Percentiles rank a stretch among this genome's conserved stretches.
Evolutionary conservation across 495 filamentous ascomycete species (phyloP).

Genomic region (Astrothelium subdiscretum): DNA sequence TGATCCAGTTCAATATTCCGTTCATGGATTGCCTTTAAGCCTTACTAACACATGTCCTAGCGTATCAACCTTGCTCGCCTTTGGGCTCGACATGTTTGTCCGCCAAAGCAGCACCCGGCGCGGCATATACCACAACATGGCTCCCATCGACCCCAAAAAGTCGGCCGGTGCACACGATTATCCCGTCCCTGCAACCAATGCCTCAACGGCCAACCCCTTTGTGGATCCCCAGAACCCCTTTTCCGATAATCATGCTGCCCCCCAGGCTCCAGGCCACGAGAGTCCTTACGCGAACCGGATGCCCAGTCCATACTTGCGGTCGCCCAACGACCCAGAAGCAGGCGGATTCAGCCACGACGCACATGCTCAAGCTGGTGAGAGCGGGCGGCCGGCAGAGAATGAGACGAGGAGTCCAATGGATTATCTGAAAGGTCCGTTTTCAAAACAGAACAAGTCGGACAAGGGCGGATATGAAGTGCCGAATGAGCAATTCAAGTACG

Average conservation of each 20-base stretch:
- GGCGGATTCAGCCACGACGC: constrained; percentile 5
- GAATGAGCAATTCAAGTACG: constrained; percentile 26
- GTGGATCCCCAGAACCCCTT: constrained; percentile 4
- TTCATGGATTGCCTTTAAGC: background rate
- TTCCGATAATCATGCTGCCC: background rate
- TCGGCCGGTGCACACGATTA: background rate
- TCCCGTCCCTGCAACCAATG: background rate
- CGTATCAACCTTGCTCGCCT: constrained; percentile 34
- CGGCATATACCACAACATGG: constrained; percentile 35
- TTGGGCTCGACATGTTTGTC: constrained; percentile 42
- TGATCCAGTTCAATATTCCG: background rate
- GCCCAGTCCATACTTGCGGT: background rate
- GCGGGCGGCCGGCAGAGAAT: constrained; percentile 5
- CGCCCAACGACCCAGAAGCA: background rate
- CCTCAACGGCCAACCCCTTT: constrained; percentile 9
- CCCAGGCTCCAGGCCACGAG: background rate
- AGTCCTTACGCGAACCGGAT: background rate
- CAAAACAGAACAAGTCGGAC: background rate
- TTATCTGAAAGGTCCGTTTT: constrained; percentile 9
- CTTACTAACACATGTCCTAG: constrained; percentile 3
- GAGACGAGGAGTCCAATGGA: background rate
- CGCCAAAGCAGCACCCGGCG: constrained; percentile 32
- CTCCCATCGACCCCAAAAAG: constrained; percentile 8
- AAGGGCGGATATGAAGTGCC: constrained; percentile 22
- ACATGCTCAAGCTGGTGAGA: constrained; percentile 8